Conservation (phyloP, 805 yeast genomes). For the Aciculoconidium aculeatum region DNA sequence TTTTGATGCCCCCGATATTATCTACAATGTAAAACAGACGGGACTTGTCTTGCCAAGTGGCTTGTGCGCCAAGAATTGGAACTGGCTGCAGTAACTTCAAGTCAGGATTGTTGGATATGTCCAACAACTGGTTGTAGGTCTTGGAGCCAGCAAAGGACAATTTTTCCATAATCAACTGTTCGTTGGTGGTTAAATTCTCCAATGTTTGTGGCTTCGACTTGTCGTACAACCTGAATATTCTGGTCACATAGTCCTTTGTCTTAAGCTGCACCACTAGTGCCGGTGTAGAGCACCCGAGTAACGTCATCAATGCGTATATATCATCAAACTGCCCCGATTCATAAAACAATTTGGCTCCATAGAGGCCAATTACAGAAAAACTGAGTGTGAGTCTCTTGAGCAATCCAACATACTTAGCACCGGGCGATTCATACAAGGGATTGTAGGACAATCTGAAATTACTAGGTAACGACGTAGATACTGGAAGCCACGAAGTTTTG, state of each 20-base stretch:
- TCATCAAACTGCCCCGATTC: constrained; percentile 51
- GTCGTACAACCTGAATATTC: constrained; percentile 67
- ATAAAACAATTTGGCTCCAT: constrained; percentile 54
- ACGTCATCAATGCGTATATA: constrained; percentile 37
- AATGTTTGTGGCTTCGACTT: constrained; percentile 57
- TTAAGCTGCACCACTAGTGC: constrained; percentile 43
- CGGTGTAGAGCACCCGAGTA: constrained; percentile 53
- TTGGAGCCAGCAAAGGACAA: constrained; percentile 61
- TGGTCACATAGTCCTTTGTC: constrained; percentile 61
- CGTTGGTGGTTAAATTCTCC: constrained; percentile 56
- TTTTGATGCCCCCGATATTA: constrained; percentile 71
- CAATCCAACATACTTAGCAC: constrained; percentile 54
- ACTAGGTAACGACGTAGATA: constrained; percentile 42
- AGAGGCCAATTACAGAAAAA: constrained; percentile 53
- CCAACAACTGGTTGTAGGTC: constrained; percentile 56
- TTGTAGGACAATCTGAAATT: constrained; percentile 51
- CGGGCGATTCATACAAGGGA: constrained; percentile 62
- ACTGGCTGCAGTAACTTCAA: constrained; percentile 31
- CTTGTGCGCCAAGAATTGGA: constrained; percentile 19
- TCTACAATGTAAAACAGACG: constrained; percentile 56
- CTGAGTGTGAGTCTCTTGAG: constrained; percentile 59
- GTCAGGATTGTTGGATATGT: constrained; percentile 29
- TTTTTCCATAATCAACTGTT: constrained; percentile 62
- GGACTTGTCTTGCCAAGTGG: constrained; percentile 33
- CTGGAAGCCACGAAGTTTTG: constrained; percentile 24